These are phyloP conservation scores for Fagopyrum homotropicum DNA, from an alignment of 148 eudicot genomes.

Conservation along the genomic window DNA sequence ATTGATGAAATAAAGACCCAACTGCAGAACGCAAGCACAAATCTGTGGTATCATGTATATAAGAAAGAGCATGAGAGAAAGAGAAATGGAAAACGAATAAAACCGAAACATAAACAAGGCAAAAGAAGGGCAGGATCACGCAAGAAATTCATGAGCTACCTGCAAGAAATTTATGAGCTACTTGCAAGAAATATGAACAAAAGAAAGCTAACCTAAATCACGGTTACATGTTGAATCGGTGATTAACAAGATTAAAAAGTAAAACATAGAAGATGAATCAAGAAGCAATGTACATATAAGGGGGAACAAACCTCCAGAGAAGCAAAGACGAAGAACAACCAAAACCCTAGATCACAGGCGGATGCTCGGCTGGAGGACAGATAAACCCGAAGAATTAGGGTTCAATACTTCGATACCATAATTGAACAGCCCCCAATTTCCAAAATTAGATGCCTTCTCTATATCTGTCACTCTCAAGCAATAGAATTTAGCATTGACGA, in stretches of 20 bases:
- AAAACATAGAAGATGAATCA: not conserved
- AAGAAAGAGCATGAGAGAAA: not conserved
- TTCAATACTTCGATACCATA: not conserved
- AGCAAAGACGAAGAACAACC: not conserved
- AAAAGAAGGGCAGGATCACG: not conserved
- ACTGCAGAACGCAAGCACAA: not conserved
- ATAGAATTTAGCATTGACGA: constrained; percentile 1
- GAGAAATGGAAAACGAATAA: not conserved
- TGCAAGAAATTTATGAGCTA: not conserved
- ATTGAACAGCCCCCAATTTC: not conserved
- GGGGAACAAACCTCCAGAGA: not conserved
- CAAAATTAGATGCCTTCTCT: not conserved
- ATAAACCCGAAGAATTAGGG: constrained; percentile 1
- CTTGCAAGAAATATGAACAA: not conserved
- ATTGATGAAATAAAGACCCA: not conserved
- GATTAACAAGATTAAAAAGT: not conserved
- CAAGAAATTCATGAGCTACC: not conserved
- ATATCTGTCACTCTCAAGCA: not conserved
- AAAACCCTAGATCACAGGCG: constrained; percentile 8
- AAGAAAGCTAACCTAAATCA: not conserved
- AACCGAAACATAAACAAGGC: not conserved
- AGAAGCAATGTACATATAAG: not conserved
- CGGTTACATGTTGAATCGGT: not conserved
- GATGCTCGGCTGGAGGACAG: not conserved
- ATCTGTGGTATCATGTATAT: not conserved